Conservation (phyloP, 2,329 filamentous ascomycete species). For the Diaporthe nobilis region DNA sequence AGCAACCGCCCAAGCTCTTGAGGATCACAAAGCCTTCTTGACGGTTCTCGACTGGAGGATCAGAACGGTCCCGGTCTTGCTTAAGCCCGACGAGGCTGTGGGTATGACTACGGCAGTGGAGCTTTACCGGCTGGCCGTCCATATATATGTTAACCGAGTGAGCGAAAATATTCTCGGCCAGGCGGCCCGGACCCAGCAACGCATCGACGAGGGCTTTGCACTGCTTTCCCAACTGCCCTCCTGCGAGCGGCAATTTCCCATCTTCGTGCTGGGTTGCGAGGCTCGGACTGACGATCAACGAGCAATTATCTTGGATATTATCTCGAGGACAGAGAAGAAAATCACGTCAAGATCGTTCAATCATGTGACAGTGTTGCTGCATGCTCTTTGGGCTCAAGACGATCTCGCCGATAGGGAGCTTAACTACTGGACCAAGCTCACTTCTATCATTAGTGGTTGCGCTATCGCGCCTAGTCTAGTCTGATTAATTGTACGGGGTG, state of each 20-base stretch:
- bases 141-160: neutral
- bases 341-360: conserved; percentile 13
- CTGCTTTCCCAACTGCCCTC: neutral
- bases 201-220: neutral
- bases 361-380: neutral
- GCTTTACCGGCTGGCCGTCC: conserved; percentile 4
- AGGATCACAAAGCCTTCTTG: conserved; percentile 1
- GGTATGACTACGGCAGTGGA: neutral
- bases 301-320: neutral
- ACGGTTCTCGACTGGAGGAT: conserved; percentile 6
- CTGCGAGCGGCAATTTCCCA: conserved; percentile 32
- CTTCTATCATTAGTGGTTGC: neutral
- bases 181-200: neutral
- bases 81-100: neutral
- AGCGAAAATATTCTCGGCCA: conserved; percentile 10
- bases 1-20: neutral
- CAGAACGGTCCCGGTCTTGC: neutral
- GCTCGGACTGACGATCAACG: conserved; percentile 30
- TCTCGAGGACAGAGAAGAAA: conserved; percentile 16
- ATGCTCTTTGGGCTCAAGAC: conserved; percentile 19
- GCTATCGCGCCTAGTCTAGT: conserved; percentile 1
- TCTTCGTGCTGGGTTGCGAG: conserved; percentile 22
- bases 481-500: neutral
- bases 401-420: neutral
- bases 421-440: neutral